Conservation (phyloP, 176 grass and related monocot species). For the Eragrostis curvula region DNA sequence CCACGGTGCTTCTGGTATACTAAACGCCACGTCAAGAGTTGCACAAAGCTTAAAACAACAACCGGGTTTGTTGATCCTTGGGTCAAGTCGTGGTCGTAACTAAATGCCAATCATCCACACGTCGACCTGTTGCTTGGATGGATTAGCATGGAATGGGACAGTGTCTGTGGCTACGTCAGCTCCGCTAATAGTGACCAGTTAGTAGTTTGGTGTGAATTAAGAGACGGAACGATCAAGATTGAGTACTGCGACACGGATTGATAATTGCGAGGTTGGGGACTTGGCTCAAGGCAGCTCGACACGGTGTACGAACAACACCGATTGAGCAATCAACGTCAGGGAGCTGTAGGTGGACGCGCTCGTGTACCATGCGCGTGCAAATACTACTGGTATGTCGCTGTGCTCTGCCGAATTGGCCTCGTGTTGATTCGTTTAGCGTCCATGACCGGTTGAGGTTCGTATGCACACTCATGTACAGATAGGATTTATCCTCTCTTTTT, state of each 20-base stretch:
- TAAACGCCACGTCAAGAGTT: no score
- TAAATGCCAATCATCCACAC: not conserved
- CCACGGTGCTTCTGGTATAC: not conserved
- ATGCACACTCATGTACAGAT: not conserved
- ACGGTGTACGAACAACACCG: not conserved
- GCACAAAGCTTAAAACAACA: no score
- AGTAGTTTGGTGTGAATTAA: not conserved
- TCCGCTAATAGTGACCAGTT: not conserved
- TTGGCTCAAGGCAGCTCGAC: slow-evolving; percentile 4
- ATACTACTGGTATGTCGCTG: not conserved
- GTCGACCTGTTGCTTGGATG: not conserved
- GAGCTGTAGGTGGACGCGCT: not conserved
- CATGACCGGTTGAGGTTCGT: not conserved
- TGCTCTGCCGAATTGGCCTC: not conserved
- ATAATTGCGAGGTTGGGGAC: slow-evolving; percentile 17
- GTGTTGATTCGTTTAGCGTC: not conserved
- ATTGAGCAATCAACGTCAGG: not conserved
- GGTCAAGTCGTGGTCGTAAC: no score
- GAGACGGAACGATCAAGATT: slow-evolving; percentile 27
- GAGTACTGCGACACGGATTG: not conserved
- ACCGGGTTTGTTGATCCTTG: no score
- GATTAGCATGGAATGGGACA: not conserved
- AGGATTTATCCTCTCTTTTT: no score
- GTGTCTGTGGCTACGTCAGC: not conserved
- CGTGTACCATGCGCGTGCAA: slow-evolving; percentile 4